phyloP scores from a whole-genome alignment of 768 basidiomycete species.

The Pleurotus giganteus region DNA sequence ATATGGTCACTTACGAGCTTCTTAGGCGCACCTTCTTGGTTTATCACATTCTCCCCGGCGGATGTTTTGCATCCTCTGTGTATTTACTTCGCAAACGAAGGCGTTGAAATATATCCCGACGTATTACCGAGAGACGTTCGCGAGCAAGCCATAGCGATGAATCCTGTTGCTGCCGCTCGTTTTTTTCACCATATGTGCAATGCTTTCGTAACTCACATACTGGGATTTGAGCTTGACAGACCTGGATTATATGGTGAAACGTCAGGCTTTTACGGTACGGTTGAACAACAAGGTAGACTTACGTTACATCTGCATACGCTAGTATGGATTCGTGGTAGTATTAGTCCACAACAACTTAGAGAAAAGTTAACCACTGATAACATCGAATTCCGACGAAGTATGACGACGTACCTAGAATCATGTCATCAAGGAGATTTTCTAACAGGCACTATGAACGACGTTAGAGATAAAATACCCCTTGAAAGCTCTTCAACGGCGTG shows the following conservation, averaged over 20 bases:
- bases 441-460: slow-evolving; percentile 18
- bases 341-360: slow-evolving; percentile 12
- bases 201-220: slow-evolving; percentile 23
- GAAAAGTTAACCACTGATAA: slow-evolving; percentile 16
- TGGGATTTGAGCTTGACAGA: slow-evolving; percentile 17
- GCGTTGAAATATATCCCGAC: not conserved
- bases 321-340: slow-evolving; percentile 20
- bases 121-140: not conserved
- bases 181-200: slow-evolving; percentile 25
- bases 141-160: slow-evolving; percentile 13
- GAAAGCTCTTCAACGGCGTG: not conserved
- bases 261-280: slow-evolving; percentile 28
- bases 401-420: slow-evolving; percentile 29
- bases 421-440: slow-evolving; percentile 30
- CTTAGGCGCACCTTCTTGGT: slow-evolving; percentile 10
- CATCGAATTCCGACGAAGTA: slow-evolving; percentile 19
- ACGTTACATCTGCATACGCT: slow-evolving; percentile 29
- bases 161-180: slow-evolving; percentile 26
- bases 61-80: slow-evolving; percentile 5
- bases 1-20: slow-evolving; percentile 10
- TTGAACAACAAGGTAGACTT: slow-evolving; percentile 28
- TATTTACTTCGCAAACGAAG: slow-evolving; percentile 1
- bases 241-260: slow-evolving; percentile 11
- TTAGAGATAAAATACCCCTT: slow-evolving; percentile 10
- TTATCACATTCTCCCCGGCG: slow-evolving; percentile 11